phyloP scores from a whole-genome alignment of 2,329 filamentous ascomycete species.

The Aspergillaceae sp. region DNA sequence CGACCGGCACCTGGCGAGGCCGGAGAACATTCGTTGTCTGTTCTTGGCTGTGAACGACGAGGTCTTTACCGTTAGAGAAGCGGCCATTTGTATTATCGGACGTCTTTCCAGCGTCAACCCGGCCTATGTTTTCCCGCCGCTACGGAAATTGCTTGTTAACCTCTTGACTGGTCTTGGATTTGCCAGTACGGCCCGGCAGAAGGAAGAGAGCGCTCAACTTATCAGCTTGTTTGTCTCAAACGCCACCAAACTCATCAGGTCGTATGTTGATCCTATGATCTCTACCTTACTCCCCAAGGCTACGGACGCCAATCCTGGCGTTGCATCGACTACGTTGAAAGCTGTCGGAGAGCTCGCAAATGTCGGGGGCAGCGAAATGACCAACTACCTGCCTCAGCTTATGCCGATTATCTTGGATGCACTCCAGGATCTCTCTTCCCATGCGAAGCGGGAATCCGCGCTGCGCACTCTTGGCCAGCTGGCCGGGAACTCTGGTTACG shows the following conservation, averaged over 20 bases:
- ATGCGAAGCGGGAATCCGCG: conserved; percentile 81
- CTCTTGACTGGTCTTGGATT: conserved; percentile 94
- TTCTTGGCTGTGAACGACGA: conserved; percentile 97
- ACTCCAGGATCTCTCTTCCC: conserved; percentile 86
- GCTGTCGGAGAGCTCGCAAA: conserved; percentile 90
- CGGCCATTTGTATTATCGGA: conserved; percentile 91
- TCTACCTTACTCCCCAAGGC: conserved; percentile 90
- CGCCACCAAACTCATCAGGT: conserved; percentile 84
- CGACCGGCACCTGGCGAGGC: conserved; percentile 91
- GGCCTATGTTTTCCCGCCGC: conserved; percentile 91
- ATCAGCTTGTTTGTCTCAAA: conserved; percentile 89
- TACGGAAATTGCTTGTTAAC: conserved; percentile 92
- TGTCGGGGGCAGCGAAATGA: conserved; percentile 90
- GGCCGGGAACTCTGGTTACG: conserved; percentile 93
- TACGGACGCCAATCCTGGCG: conserved; percentile 71
- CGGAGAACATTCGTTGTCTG: conserved; percentile 90
- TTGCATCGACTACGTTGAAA: conserved; percentile 89
- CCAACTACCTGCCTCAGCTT: conserved; percentile 77
- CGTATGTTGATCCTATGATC: conserved; percentile 95
- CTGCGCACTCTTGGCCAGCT: conserved; percentile 84
- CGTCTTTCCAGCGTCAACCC: conserved; percentile 85
- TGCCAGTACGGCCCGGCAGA: conserved; percentile 85
- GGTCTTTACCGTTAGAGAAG: conserved; percentile 83
- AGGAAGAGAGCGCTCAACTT: conserved; percentile 90
- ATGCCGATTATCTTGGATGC: conserved; percentile 95